Conservation (phyloP, 2,329 filamentous ascomycete species). For the Fusarium continuum region DNA sequence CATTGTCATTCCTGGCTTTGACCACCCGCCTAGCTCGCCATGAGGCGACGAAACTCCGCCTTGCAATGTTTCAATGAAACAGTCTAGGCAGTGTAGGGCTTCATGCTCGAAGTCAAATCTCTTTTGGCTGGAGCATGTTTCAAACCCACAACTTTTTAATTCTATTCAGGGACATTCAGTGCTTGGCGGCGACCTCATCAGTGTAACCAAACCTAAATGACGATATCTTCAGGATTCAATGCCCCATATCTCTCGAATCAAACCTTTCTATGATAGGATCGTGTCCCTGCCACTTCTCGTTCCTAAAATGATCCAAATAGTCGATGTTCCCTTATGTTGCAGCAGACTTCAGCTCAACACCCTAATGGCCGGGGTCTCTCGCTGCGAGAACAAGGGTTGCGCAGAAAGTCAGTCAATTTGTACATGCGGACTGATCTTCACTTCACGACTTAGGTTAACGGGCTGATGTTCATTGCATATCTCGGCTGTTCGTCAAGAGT, state of each 20-base stretch:
- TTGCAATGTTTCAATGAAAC: not conserved
- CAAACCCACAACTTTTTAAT: not conserved
- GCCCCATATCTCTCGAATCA: not conserved
- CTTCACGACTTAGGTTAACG: not conserved
- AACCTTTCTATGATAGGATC: not conserved
- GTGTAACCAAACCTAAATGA: not conserved
- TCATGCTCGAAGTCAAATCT: not conserved
- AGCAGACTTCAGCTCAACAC: not conserved
- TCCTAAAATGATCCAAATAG: not conserved
- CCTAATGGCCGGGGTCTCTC: not conserved
- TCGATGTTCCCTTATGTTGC: not conserved
- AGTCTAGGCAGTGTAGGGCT: not conserved
- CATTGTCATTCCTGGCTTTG: not conserved
- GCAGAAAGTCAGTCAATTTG: not conserved
- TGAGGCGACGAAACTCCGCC: not conserved
- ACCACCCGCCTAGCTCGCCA: no score
- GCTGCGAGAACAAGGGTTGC: not conserved
- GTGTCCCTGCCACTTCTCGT: not conserved
- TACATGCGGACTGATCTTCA: not conserved
- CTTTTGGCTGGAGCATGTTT: not conserved
- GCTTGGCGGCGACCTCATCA: not conserved
- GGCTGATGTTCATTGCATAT: conserved; percentile 1
- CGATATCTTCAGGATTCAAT: not conserved
- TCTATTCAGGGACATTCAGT: not conserved
- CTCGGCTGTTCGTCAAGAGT: not conserved